phyloP scores from a whole-genome alignment of 139 green algal species.

The Zygnema cylindricum region DNA sequence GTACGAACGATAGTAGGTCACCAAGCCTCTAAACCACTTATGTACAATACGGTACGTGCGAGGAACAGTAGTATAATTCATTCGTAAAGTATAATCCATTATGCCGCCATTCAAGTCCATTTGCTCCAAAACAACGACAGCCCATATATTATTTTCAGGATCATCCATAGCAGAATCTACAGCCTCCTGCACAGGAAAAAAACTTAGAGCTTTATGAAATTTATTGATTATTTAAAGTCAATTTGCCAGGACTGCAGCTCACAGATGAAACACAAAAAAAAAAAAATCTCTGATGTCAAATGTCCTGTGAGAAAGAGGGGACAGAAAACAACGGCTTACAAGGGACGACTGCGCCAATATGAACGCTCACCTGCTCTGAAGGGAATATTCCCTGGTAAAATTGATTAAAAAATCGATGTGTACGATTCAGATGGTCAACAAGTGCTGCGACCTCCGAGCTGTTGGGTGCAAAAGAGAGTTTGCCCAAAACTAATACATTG shows the following conservation, averaged over 20 bases:
- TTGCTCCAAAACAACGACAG: slow-evolving; percentile 45
- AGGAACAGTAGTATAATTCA: slow-evolving; percentile 60
- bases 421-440: slow-evolving; percentile 47
- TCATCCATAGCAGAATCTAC: background rate
- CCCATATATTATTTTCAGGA: slow-evolving; percentile 30
- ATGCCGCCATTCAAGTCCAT: slow-evolving; percentile 31
- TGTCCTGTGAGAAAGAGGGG: background rate
- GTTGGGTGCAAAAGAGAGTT: slow-evolving; percentile 41
- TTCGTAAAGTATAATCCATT: slow-evolving; percentile 51
- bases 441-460: slow-evolving; percentile 35
- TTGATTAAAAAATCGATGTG: slow-evolving; percentile 47
- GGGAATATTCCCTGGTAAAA: slow-evolving; percentile 29
- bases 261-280: background rate
- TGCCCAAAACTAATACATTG: slow-evolving; percentile 48
- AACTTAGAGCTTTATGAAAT: background rate
- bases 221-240: background rate
- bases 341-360: too few relatives aligned
- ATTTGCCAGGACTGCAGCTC: too few relatives aligned
- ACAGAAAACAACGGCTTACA: background rate
- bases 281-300: background rate
- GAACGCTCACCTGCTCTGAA: slow-evolving; percentile 11
- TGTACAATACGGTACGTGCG: slow-evolving; percentile 39
- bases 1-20: slow-evolving; percentile 37
- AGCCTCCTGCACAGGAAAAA: background rate
- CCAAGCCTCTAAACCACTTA: slow-evolving; percentile 33